A percentile compares a stretch with the other conserved stretches of the same genome.
Conservation (phyloP, 805 yeast genomes). For the Geotrichum ghanense region DNA sequence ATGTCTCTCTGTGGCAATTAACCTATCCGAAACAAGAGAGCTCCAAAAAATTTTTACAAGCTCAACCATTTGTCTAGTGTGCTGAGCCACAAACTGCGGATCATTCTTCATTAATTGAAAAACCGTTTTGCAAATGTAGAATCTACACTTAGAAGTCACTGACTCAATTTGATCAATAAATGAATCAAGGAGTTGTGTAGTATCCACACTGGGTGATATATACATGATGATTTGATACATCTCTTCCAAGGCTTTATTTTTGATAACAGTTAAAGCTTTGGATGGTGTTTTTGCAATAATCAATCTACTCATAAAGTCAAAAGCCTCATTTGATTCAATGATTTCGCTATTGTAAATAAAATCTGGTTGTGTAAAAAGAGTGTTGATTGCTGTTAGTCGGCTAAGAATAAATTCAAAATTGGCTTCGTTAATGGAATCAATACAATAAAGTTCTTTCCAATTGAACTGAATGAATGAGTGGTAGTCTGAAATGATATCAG, state of each 20-base stretch:
- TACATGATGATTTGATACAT: not conserved
- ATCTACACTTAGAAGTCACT: not conserved
- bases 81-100: not conserved
- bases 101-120: not conserved
- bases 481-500: not conserved
- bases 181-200: not conserved
- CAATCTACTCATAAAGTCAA: not conserved
- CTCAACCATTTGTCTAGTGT: constrained; percentile 13
- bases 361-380: not conserved
- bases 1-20: constrained; percentile 52
- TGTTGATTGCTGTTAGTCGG: not conserved
- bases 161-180: not conserved
- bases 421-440: not conserved
- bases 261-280: not conserved
- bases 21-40: constrained; percentile 42
- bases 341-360: not conserved
- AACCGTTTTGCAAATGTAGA: not conserved
- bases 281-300: not conserved
- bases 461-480: not conserved
- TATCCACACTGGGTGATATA: not conserved
- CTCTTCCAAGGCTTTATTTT: not conserved
- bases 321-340: not conserved
- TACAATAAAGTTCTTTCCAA: not conserved
- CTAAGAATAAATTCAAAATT: not conserved
- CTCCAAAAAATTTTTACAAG: constrained; percentile 43